phyloP scores from a whole-genome alignment of 2,329 filamentous ascomycete genomes.

The Raffaelea ambrosiae region DNA sequence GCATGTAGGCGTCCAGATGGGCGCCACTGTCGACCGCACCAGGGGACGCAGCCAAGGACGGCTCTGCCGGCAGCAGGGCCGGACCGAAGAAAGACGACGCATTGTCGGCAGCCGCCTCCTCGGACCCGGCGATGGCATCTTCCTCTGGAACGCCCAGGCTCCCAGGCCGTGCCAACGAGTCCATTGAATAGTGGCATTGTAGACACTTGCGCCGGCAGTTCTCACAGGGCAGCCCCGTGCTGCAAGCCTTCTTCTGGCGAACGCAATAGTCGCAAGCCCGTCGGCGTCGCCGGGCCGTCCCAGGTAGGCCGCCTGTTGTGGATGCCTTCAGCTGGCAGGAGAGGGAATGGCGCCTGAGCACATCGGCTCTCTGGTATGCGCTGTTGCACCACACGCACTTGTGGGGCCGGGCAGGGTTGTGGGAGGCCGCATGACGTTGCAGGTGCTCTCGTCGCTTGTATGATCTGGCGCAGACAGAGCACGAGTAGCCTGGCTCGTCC shows the following conservation, averaged over 20 bases:
- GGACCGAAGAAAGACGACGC: neutral
- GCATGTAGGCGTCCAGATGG: too few relatives aligned
- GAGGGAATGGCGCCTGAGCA: conserved; percentile 1
- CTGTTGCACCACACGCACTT: neutral
- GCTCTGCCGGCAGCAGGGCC: neutral
- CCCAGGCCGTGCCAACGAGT: neutral
- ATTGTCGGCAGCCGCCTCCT: neutral
- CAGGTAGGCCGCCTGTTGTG: neutral
- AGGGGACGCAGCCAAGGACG: neutral
- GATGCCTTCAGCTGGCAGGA: neutral
- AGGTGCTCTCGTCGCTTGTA: conserved; percentile 8
- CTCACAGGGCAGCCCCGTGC: conserved; percentile 2
- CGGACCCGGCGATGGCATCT: neutral
- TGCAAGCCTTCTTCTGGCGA: conserved; percentile 4
- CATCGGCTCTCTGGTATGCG: conserved; percentile 5
- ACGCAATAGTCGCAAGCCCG: conserved; percentile 5
- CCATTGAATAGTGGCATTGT: conserved; percentile 1
- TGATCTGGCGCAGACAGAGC: neutral
- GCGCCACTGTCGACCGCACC: too few relatives aligned
- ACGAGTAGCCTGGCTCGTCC: neutral
- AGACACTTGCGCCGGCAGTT: neutral
- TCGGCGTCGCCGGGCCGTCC: neutral
- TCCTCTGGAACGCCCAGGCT: neutral
- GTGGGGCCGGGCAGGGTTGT: neutral
- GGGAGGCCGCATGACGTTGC: conserved; percentile 2